phyloP scores from a whole-genome alignment of 2,329 filamentous ascomycete genomes.

The Aspergillus hiratsukae region DNA sequence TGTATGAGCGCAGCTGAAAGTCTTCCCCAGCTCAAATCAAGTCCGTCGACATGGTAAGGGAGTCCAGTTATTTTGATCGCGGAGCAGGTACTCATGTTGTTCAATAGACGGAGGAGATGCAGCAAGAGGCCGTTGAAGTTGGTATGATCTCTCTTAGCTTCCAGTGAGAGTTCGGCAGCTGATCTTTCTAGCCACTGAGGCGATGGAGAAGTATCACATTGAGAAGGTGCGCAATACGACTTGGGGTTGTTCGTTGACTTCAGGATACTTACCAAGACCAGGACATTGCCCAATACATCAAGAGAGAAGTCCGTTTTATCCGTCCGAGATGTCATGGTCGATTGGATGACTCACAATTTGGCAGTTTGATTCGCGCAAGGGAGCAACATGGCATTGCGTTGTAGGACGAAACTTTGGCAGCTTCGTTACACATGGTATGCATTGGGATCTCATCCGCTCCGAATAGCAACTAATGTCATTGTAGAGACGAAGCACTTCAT shows the following conservation, averaged over 20 bases:
- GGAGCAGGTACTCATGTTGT: constrained; percentile 10
- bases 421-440: constrained; percentile 92
- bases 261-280: constrained; percentile 35
- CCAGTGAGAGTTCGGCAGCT: constrained; percentile 17
- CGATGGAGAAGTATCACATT: constrained; percentile 67
- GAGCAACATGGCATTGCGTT: constrained; percentile 98
- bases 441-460: not conserved
- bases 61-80: constrained; percentile 7
- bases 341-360: constrained; percentile 18
- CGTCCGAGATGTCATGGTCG: constrained; percentile 3
- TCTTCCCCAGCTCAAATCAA: constrained; percentile 77
- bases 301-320: constrained; percentile 67
- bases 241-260: not conserved
- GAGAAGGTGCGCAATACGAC: constrained; percentile 55
- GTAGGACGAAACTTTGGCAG: constrained; percentile 98
- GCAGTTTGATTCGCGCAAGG: constrained; percentile 94
- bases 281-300: constrained; percentile 96
- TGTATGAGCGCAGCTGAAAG: constrained; percentile 5
- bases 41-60: constrained; percentile 90
- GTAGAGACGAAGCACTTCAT: constrained; percentile 99
- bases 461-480: constrained; percentile 7
- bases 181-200: constrained; percentile 57
- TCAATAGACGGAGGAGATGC: constrained; percentile 88
- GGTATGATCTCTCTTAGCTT: constrained; percentile 55
- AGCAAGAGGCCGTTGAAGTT: constrained; percentile 89